Base-by-base conservation (phyloP, 2,329 filamentous ascomycete species). In the Colletotrichum zoysiae region DNA sequence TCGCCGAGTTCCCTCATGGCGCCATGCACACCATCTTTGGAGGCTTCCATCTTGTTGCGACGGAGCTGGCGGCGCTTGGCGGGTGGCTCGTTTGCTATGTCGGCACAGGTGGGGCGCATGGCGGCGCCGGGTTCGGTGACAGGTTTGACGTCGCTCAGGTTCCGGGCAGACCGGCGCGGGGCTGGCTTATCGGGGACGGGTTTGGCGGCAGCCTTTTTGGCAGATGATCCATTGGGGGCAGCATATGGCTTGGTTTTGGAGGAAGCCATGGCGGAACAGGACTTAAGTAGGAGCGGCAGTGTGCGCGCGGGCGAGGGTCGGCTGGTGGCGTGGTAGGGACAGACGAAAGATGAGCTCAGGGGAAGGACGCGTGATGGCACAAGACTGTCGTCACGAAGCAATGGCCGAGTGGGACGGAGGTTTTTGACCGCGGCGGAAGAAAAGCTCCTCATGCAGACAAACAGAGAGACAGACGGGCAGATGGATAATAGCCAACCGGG, bases 1-100 rank as follows among this genome's bases (percentile, higher is more conserved):
- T 85, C 80, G 6, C 80, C 82, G 35, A 88, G 78, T n/a, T 82
- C 80, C n/a, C 81, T 80, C 71, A 86, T 81, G 23, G 84, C 84
- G 3, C 79, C 74, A 11, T 84, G 76, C 7, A 86, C 79, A 2
- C 77, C 78, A 12, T 80, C 76, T 2, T 71, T 70, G 8, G 67
- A 75, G n/a, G 73, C 62, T 38, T 53, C 64, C 14, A 56, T 53
- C 53, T 59, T 72, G 2, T 46, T 69, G 2, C 61, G 60, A 30
- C 30, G 20, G 12, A 71, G 12, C 30, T 70, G 67, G 12, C 70
- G 67, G 35, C 66, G 70, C 57, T 70, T 73, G 5, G 67, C 61
- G 20, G 69, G 53, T n/a, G 66, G 55, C 33, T 61, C 60, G 23
- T 56, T 59, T 5, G 33, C 7, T 14, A 55, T 12, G 0, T 48